phyloP scores from a whole-genome alignment of 495 filamentous ascomycete genomes.

The Penicillium canariense region DNA sequence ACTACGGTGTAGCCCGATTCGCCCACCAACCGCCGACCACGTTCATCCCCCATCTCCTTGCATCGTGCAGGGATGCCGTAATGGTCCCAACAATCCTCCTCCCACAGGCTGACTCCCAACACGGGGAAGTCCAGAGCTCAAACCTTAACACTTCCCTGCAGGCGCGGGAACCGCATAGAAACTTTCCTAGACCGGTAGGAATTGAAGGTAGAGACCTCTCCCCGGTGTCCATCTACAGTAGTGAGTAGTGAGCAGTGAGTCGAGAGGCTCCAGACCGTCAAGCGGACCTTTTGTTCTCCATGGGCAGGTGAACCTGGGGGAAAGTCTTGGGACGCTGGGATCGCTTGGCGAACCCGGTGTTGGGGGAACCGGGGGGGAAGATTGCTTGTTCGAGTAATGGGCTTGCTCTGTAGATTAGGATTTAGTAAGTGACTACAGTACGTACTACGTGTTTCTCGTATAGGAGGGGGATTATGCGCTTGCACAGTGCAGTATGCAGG shows the following conservation, averaged over 20 bases:
- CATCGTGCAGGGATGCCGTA: constrained; percentile 9
- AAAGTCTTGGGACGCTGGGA: constrained; percentile 15
- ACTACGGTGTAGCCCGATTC: constrained; percentile 1
- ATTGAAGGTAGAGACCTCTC: not conserved
- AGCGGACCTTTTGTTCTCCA: constrained; percentile 16
- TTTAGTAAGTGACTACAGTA: not conserved
- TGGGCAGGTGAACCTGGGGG: constrained; percentile 24
- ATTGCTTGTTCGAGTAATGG: not conserved
- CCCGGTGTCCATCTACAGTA: not conserved
- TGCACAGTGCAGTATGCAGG: not conserved
- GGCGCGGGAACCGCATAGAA: constrained; percentile 17
- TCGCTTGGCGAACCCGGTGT: constrained; percentile 26
- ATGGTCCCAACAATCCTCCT: no score
- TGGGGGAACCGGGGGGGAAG: constrained; percentile 2
- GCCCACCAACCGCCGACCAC: constrained; percentile 11
- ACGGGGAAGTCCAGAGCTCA: constrained; percentile 6
- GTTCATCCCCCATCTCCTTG: constrained; percentile 27
- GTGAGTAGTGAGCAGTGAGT: not conserved
- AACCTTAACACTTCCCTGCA: constrained; percentile 18
- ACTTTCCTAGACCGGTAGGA: constrained; percentile 5
- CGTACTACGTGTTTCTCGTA: not conserved
- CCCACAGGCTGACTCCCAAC: no score
- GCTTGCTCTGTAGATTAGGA: constrained; percentile 1
- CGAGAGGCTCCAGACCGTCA: not conserved
- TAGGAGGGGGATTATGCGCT: not conserved